Conservation (phyloP, 179 eudicot genomes). For the Actinidia polygama region DNA sequence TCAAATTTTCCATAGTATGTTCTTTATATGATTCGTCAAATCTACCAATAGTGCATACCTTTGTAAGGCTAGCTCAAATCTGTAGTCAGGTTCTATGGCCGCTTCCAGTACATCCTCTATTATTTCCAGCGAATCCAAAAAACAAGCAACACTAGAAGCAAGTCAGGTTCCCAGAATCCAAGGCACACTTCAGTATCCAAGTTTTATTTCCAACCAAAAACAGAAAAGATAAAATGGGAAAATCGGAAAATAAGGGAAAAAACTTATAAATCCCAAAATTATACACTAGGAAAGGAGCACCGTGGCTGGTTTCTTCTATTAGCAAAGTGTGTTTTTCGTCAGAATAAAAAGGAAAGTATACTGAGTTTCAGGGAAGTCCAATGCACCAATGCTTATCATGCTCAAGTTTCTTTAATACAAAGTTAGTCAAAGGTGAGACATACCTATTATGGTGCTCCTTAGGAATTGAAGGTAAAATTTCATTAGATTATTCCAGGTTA, state of each 20-base stretch:
- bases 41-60: neutral
- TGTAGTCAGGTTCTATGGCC: constrained; percentile 92
- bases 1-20: constrained; percentile 69
- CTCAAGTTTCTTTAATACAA: too few relatives aligned
- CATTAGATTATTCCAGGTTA: constrained; percentile 79
- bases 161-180: neutral
- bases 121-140: constrained; percentile 94
- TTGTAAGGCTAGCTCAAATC: constrained; percentile 95
- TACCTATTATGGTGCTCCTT: constrained; percentile 96
- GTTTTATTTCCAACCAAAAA: too few relatives aligned
- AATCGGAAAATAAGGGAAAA: neutral
- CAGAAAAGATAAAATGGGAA: neutral
- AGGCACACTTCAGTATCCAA: neutral
- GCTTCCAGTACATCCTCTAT: constrained; percentile 86
- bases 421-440: neutral
- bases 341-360: neutral
- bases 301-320: neutral
- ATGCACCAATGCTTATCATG: neutral
- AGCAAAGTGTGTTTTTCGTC: neutral
- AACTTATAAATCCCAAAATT: neutral
- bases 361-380: neutral
- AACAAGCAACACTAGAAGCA: constrained; percentile 73
- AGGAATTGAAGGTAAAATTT: constrained; percentile 84
- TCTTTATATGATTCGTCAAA: neutral
- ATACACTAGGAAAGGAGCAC: neutral